A percentile compares a stretch with the other conserved stretches of the same genome.
phyloP scores from a whole-genome alignment of 148 eudicot species.

The Nepenthes mirabilis region DNA sequence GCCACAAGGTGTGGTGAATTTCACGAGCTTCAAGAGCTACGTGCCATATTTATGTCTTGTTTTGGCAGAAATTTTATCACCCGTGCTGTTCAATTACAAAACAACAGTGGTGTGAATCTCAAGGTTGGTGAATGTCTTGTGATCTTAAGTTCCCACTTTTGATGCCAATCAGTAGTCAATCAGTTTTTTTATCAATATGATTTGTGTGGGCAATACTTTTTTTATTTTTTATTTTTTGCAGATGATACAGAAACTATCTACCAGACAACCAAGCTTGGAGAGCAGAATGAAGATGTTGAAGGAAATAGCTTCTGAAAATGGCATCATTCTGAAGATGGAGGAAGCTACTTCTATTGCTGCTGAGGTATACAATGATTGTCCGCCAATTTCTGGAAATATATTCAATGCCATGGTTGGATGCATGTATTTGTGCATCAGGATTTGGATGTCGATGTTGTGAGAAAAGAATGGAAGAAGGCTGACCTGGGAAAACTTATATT shows the following conservation, averaged over 20 bases:
- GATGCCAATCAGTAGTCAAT: no score
- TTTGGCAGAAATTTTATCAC: conserved; percentile 53
- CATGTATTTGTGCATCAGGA: no score
- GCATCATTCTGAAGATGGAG: conserved; percentile 24
- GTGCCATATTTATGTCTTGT: conserved; percentile 38
- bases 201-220: neutral
- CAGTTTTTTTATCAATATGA: neutral
- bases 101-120: conserved; percentile 57
- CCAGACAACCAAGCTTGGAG: conserved; percentile 56
- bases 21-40: conserved; percentile 69
- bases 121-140: conserved; percentile 18
- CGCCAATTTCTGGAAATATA: no score
- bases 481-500: no score
- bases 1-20: conserved; percentile 76
- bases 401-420: no score
- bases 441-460: no score
- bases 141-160: neutral
- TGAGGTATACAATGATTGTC: no score
- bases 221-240: conserved; percentile 7
- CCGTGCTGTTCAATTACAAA: conserved; percentile 48
- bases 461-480: no score
- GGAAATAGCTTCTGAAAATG: conserved; percentile 51
- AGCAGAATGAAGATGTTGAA: conserved; percentile 37
- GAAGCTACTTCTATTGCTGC: neutral
- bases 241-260: conserved; percentile 70